Base-by-base conservation (phyloP, 768 basidiomycete genomes). In the Serendipita vermifera region DNA sequence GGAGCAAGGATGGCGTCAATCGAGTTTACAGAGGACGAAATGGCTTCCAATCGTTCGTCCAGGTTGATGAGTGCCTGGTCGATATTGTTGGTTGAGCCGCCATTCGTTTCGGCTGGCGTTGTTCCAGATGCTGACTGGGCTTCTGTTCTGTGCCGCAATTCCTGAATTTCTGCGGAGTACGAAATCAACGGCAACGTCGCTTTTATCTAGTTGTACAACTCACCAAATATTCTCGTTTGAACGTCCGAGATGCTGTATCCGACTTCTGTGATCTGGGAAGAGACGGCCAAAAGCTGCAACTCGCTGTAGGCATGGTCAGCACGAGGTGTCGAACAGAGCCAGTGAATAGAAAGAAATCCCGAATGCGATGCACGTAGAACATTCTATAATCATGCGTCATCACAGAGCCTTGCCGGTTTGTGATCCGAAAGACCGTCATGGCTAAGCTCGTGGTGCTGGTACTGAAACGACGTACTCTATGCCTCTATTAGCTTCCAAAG, bases 221-320 rank as follows among this genome's bases (percentile, higher is more conserved):
- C 66, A 88, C 87, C 88, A 63, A 91, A 91, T 67, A 91, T 89
- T 63, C 88, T 83, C 51, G 88, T 87, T 69, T 91, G 87, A 31
- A 91, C 87, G 68, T 91, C 88, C 15, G 87, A 89, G 58, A 91
- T 83, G 61, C 79, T 79, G 65, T 87, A 91, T 3, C 85, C 86
- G 39, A 90, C 76, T 66, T 91, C 88, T 11, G 88, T 90, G 63
- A 91, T 87, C 65, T 84, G 85, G 0, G 87, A 85, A 31, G 86
- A 87, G 63, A 87, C 72, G 35, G 87, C 85, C 36, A 90, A 71
- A 41, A 87, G 66, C 55, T 79, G 83, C 39, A 91, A 73, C 66
- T 89, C 84, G 56, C 85, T 89, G 69, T 22, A 9, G 11, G n/a
- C 9, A 29, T 5, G 9, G 22, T 17, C 31, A 26, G 9, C 3